Conservation (phyloP, 139 green algal genomes). For the Closterium sp. region DNA sequence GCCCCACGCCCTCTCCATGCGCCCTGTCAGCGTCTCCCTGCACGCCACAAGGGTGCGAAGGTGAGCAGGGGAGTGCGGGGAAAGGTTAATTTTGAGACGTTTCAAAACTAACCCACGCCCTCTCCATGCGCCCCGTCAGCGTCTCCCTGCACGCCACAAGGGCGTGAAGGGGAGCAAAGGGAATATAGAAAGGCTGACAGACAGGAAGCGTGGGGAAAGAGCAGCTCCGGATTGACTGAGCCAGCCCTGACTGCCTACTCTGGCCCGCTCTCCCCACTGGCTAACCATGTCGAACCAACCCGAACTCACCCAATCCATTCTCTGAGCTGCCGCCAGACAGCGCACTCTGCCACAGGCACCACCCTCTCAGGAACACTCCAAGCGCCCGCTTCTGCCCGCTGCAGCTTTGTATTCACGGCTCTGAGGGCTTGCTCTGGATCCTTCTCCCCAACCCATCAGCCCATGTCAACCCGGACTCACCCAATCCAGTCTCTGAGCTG, state of each 20-base stretch:
- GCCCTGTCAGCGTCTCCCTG: slow-evolving; percentile 36
- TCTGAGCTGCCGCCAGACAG: too few relatives aligned
- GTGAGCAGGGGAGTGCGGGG: background rate
- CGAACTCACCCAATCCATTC: background rate
- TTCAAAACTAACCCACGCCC: slow-evolving; percentile 67
- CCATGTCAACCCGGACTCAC: too few relatives aligned
- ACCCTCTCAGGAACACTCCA: too few relatives aligned
- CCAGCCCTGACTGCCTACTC: too few relatives aligned
- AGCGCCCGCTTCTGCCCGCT: too few relatives aligned
- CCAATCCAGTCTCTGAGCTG: slow-evolving; percentile 24
- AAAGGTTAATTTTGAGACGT: background rate
- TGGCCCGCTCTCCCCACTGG: too few relatives aligned
- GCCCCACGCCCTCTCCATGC: slow-evolving; percentile 89
- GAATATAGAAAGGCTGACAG: background rate
- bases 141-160: slow-evolving; percentile 18
- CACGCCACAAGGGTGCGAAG: background rate
- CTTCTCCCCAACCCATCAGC: too few relatives aligned
- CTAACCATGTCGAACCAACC: too few relatives aligned
- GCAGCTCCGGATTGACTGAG: too few relatives aligned
- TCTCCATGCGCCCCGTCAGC: slow-evolving; percentile 70
- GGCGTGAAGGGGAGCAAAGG: background rate
- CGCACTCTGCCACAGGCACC: too few relatives aligned
- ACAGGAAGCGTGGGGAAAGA: background rate
- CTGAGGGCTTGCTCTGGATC: too few relatives aligned
- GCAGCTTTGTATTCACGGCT: too few relatives aligned